These are phyloP conservation scores for Saccharomycopsis fermentans DNA, from an alignment of 805 yeast genomes.

Conservation along the genomic window DNA sequence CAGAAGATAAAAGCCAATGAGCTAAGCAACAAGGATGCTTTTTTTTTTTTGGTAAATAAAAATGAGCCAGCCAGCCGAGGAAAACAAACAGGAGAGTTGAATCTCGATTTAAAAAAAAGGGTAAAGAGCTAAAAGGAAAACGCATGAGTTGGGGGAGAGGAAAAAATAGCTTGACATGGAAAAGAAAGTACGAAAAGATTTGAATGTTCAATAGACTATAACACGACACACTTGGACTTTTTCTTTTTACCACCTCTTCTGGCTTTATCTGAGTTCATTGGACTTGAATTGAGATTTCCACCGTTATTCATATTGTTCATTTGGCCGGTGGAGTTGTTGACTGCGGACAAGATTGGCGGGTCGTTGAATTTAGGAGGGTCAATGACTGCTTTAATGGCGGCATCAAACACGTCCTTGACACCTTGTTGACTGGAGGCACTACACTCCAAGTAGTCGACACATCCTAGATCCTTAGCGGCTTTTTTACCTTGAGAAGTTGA, in stretches of 20 bases:
- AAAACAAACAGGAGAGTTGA: background rate
- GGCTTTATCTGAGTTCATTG: conserved; percentile 18
- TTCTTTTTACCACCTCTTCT: conserved; percentile 26
- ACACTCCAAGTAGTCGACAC: conserved; percentile 73
- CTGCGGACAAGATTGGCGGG: conserved; percentile 12
- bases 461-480: conserved; percentile 61
- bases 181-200: too few species aligned
- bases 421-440: conserved; percentile 87
- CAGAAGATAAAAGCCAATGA: too few species aligned
- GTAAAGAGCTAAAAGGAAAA: background rate
- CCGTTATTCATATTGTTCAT: background rate
- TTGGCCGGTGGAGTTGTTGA: background rate
- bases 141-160: too few species aligned
- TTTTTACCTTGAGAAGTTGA: conserved; percentile 50
- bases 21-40: background rate
- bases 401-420: conserved; percentile 75
- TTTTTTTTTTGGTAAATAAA: too few species aligned
- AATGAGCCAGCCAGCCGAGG: background rate
- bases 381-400: conserved; percentile 63
- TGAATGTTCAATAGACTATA: too few species aligned
- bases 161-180: too few species aligned
- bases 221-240: conserved; percentile 38
- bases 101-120: background rate
- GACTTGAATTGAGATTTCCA: conserved; percentile 4
- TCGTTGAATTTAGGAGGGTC: conserved; percentile 33